Base-by-base conservation (phyloP, 176 grass and related monocot genomes). In the Eremochloa ophiuroides region DNA sequence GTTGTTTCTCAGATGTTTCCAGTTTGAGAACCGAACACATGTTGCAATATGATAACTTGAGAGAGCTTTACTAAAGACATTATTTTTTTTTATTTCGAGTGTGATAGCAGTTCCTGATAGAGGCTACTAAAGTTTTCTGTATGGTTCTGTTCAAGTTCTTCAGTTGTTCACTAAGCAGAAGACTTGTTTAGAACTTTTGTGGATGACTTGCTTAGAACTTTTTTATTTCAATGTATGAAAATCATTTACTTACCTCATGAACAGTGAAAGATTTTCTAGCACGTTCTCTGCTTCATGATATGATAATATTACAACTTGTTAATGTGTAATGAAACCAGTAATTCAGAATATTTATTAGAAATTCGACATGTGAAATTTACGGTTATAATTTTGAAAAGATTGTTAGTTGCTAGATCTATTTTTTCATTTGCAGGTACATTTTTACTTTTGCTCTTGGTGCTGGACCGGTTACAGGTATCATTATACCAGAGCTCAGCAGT, bases 401-500 rank as follows among this genome's bases (percentile, higher is more conserved):
- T 27, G 18, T 39, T 77, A 82, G 58, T 81, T 72, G 64, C 8
- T n/a, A 28, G 68, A 58, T 53, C 74, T 69, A 72, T 67, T 27
- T 78, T 37, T 65, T 53, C n/a, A 80, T 87, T 88, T 84, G 66
- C 79, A 99, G 96, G 86, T 99, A 99, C 72, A 99, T 99, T 61
- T 99, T 99, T 72, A 78, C 91, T 67, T 99, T 95, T 77, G 86
- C 96, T 8, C 12, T 99, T 74, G 96, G 96, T 69, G 96, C 96
- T 73, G 93, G 93, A 20, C 96, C 93, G 34, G 93, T 99, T 85
- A 99, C 96, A 70, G 96, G 91, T 82, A 91, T 99, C 38, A 91
- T 99, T 66, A 95, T 99, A 82, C 96, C 96, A 66, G 93, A 99
- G 72, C 81, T 99, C 48, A 99, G 96, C 43, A 71, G 88, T 88